Percentiles rank a stretch among this genome's conserved stretches.
These are phyloP conservation scores for Debaryomyces subglobosus DNA, from an alignment of 1,139 yeast genomes.

Conservation along the genomic window DNA sequence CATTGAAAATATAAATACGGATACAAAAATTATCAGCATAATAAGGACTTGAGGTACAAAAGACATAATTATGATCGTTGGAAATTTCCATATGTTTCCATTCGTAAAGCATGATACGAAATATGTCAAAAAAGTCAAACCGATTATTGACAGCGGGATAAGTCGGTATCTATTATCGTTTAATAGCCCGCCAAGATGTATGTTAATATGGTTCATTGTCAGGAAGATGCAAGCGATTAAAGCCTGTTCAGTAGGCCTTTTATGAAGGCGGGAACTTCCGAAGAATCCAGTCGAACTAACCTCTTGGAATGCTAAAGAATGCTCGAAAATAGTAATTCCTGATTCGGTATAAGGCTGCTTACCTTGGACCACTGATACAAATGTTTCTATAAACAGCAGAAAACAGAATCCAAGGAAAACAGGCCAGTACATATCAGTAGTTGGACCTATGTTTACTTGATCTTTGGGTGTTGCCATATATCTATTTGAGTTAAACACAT, in stretches of 20 bases:
- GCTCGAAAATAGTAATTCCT: conserved; percentile 74
- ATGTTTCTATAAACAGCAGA: conserved; percentile 72
- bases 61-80: conserved; percentile 57
- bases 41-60: conserved; percentile 64
- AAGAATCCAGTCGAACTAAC: conserved; percentile 50
- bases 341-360: conserved; percentile 63
- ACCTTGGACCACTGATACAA: conserved; percentile 63
- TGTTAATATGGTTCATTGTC: conserved; percentile 54
- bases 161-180: conserved; percentile 57
- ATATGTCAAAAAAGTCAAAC: conserved; percentile 51
- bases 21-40: conserved; percentile 49
- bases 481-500: conserved; percentile 22
- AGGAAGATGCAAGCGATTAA: conserved; percentile 55
- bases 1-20: conserved; percentile 52
- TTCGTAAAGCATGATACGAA: conserved; percentile 39
- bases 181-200: conserved; percentile 61
- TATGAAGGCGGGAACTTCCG: conserved; percentile 24
- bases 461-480: conserved; percentile 40
- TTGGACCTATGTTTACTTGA: conserved; percentile 50
- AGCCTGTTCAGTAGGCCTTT: conserved; percentile 56
- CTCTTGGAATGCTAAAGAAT: conserved; percentile 74
- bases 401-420: conserved; percentile 62
- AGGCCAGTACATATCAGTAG: conserved; percentile 64
- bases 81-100: conserved; percentile 50
- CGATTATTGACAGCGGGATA: conserved; percentile 62